Evolutionary conservation across 805 yeast species (phyloP).

Genomic region (Ogataea nonfermentans): DNA sequence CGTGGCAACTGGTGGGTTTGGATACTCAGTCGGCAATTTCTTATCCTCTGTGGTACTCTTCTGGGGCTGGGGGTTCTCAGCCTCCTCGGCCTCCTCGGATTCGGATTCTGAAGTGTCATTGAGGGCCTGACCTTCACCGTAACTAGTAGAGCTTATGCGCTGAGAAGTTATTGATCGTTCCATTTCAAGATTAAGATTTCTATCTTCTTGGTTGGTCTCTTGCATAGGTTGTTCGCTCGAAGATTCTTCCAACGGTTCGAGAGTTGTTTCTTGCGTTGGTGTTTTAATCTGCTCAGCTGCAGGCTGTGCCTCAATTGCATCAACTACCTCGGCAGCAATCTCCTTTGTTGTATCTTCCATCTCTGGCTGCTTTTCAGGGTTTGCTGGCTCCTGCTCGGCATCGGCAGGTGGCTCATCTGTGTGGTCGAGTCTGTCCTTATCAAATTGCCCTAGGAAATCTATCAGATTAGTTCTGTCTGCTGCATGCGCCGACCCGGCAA

Average conservation of each 20-base stretch:
- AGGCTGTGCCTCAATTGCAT: neutral
- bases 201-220: too few species aligned
- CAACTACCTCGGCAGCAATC: neutral
- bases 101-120: conserved; percentile 20
- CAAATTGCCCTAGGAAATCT: conserved; percentile 21
- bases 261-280: neutral
- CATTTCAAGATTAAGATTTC: neutral
- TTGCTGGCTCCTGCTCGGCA: conserved; percentile 1
- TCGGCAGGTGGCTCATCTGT: conserved; percentile 2
- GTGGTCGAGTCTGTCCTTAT: conserved; percentile 8
- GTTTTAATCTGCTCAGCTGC: neutral
- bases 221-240: neutral
- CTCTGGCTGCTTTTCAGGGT: neutral
- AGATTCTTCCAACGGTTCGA: neutral
- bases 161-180: conserved; percentile 5
- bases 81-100: neutral
- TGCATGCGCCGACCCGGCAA: conserved; percentile 12
- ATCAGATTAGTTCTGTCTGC: conserved; percentile 16
- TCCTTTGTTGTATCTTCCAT: neutral
- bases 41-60: conserved; percentile 3
- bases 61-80: too few species aligned
- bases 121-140: conserved; percentile 21
- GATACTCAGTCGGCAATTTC: conserved; percentile 18
- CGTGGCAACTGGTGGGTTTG: conserved; percentile 32
- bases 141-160: conserved; percentile 24